Percentiles rank a stretch among this genome's conserved stretches.
Evolutionary conservation across 2,329 filamentous ascomycete genomes (phyloP).

Genomic region (Fusarium odoratissimum): DNA sequence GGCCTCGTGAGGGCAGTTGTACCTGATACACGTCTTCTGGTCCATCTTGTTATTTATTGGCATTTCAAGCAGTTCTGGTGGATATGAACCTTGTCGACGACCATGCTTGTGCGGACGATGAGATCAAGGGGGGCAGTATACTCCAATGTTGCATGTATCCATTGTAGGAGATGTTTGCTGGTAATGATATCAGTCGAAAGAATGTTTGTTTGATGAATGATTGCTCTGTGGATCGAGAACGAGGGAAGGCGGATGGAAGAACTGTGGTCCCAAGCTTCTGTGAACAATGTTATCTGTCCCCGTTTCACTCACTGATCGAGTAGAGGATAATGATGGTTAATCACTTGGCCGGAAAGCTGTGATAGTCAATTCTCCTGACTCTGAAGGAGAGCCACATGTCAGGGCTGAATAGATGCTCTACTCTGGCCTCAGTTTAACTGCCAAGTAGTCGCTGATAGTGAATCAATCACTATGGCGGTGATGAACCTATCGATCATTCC

Average conservation of each 20-base stretch:
- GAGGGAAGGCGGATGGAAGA: no score
- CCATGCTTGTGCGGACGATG: neutral
- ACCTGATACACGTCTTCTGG: no score
- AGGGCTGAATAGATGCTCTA: neutral
- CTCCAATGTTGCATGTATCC: neutral
- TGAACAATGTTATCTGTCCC: neutral
- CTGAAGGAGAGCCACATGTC: neutral
- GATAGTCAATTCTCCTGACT: neutral
- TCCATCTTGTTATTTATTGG: neutral
- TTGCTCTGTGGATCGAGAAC: no score
- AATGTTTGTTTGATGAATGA: neutral
- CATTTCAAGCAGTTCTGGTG: neutral
- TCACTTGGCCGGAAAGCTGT: neutral
- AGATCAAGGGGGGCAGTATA: no score
- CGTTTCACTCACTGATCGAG: neutral
- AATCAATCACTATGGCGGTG: neutral
- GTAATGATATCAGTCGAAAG: neutral
- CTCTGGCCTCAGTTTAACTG: neutral
- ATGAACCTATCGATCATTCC: neutral
- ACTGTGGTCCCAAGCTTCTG: no score
- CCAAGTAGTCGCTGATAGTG: neutral
- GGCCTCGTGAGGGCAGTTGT: no score
- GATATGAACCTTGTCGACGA: neutral
- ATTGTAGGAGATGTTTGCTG: neutral
- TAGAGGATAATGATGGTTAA: neutral